Evolutionary conservation across 257 asterid genomes (phyloP).

Genomic region (Rubia yunnanensis): DNA sequence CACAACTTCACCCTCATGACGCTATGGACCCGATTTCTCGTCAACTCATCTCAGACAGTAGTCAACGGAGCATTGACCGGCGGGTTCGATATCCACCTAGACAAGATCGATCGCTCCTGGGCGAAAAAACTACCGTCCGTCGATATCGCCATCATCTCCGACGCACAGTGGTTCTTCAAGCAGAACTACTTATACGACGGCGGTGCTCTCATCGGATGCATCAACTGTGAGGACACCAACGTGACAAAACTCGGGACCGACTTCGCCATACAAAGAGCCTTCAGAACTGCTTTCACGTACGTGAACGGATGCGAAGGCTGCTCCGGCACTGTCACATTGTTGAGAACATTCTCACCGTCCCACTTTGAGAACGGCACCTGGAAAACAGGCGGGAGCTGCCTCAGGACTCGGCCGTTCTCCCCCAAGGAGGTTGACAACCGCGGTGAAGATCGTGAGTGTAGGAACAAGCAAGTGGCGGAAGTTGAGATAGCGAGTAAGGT

Average conservation of each 20-base stretch:
- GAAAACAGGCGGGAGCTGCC: slow-evolving; percentile 40
- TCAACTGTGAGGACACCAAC: slow-evolving; percentile 23
- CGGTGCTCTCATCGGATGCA: slow-evolving; percentile 31
- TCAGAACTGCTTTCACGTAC: slow-evolving; percentile 24
- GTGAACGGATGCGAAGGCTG: slow-evolving; percentile 29
- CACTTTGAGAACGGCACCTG: slow-evolving; percentile 46
- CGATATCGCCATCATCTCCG: slow-evolving; percentile 38
- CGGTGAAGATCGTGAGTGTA: slow-evolving; percentile 18
- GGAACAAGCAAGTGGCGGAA: slow-evolving; percentile 31
- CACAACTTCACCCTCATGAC: slow-evolving; percentile 37
- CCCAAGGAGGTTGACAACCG: slow-evolving; percentile 13
- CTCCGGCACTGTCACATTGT: slow-evolving; percentile 8
- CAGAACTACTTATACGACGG: slow-evolving; percentile 26
- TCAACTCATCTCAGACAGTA: slow-evolving; percentile 23
- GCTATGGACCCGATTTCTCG: slow-evolving; percentile 36
- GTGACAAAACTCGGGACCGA: slow-evolving; percentile 28
- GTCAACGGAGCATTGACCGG: slow-evolving; percentile 34
- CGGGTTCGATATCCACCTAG: slow-evolving; percentile 32
- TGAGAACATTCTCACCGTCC: slow-evolving; percentile 36
- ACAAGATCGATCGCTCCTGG: slow-evolving; percentile 31
- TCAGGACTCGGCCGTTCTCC: slow-evolving; percentile 25
- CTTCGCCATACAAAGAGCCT: slow-evolving; percentile 26
- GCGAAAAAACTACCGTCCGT: slow-evolving; percentile 24
- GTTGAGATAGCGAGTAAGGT: slow-evolving; percentile 18
- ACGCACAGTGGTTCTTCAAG: slow-evolving; percentile 42